phyloP scores from a whole-genome alignment of 78 protist genomes.

The Ministeria vibrans region DNA sequence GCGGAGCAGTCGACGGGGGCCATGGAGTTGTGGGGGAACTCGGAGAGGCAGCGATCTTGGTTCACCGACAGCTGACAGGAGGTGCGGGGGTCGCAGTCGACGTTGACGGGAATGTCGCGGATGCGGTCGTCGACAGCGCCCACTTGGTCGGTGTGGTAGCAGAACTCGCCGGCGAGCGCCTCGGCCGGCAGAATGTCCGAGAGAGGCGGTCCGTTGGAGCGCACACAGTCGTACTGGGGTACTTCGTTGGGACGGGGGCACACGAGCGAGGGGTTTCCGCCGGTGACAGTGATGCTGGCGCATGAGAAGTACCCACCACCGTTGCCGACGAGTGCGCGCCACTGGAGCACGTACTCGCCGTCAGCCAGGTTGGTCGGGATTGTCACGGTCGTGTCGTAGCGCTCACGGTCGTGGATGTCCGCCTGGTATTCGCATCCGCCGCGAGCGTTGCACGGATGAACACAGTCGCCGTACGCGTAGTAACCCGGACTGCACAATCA shows the following conservation, averaged over 20 bases:
- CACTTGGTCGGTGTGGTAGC: neutral
- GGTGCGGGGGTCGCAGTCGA: neutral
- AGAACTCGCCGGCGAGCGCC: neutral
- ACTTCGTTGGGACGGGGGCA: neutral
- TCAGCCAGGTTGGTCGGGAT: neutral
- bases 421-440: neutral
- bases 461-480: neutral
- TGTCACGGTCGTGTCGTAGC: neutral
- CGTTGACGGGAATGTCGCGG: neutral
- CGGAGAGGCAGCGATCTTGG: neutral
- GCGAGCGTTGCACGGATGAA: neutral
- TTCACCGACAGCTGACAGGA: neutral
- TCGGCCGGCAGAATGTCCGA: neutral
- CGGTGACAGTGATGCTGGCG: neutral
- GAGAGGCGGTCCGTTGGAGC: neutral
- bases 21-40: too few species aligned
- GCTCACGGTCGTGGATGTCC: neutral
- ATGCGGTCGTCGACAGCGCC: neutral
- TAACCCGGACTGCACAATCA: too few species aligned
- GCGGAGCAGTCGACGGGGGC: conserved; percentile 1
- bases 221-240: neutral
- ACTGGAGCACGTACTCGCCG: neutral
- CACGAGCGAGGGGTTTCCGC: neutral
- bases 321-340: neutral
- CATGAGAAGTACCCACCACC: neutral